Conservation (phyloP, 495 filamentous ascomycete species). For the Penicillium tannophilum region DNA sequence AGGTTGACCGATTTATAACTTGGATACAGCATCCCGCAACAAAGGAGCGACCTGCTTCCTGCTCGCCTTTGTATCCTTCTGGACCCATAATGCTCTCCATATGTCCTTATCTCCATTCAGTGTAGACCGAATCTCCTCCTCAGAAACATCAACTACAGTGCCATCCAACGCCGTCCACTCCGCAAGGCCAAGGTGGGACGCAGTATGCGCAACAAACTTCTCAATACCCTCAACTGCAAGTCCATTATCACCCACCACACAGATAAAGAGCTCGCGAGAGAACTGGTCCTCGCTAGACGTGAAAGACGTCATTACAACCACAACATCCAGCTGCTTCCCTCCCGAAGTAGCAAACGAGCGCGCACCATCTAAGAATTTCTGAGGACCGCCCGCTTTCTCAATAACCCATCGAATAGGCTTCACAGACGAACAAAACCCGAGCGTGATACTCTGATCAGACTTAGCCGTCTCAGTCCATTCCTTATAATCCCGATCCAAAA, state of each 20-base stretch:
- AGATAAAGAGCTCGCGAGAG: conserved; percentile 72
- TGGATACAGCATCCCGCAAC: conserved; percentile 65
- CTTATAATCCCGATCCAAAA: conserved; percentile 92
- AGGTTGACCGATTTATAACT: conserved; percentile 14
- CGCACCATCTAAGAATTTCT: conserved; percentile 51
- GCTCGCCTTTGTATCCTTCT: conserved; percentile 67
- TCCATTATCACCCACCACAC: conserved; percentile 49
- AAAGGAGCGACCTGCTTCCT: conserved; percentile 90
- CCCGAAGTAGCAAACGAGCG: conserved; percentile 50
- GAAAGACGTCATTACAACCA: conserved; percentile 76
- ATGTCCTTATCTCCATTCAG: conserved; percentile 22
- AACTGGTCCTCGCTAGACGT: conserved; percentile 53
- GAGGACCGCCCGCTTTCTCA: conserved; percentile 48
- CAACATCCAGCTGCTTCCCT: conserved; percentile 62
- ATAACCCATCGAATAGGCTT: conserved; percentile 66
- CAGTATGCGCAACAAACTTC: conserved; percentile 53
- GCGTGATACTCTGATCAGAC: conserved; percentile 35
- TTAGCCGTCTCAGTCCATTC: conserved; percentile 65
- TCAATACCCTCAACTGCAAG: conserved; percentile 47
- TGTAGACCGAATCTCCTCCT: conserved; percentile 38
- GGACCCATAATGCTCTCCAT: conserved; percentile 62
- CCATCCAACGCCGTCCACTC: conserved; percentile 54
- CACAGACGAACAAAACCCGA: conserved; percentile 78
- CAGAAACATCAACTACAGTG: conserved; percentile 27
- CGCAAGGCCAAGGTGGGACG: conserved; percentile 57